Evolutionary conservation across 2,329 filamentous ascomycete genomes (phyloP).

Genomic region (Penicillium sp.): DNA sequence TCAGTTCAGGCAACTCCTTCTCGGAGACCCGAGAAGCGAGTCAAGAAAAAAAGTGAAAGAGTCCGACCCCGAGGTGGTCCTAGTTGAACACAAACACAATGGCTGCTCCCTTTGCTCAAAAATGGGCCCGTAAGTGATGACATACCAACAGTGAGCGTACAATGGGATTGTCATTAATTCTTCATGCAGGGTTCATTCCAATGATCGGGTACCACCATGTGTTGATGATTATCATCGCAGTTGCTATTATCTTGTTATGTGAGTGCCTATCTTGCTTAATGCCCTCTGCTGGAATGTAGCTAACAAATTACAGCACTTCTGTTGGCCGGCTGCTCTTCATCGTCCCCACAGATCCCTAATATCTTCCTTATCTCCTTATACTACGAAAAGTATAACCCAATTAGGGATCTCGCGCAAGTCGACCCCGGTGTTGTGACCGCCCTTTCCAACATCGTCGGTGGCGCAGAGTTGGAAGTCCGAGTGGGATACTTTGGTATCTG

Average conservation of each 20-base stretch:
- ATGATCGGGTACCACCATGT: constrained; percentile 75
- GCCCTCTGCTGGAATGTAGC: constrained; percentile 15
- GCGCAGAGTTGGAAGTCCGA: constrained; percentile 79
- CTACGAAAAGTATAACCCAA: constrained; percentile 82
- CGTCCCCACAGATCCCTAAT: constrained; percentile 87
- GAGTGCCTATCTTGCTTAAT: constrained; percentile 45
- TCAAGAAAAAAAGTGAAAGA: constrained; percentile 17
- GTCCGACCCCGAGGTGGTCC: constrained; percentile 9
- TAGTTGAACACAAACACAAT: constrained; percentile 26
- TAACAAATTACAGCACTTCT: constrained; percentile 67
- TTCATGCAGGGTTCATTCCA: constrained; percentile 54
- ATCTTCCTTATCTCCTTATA: constrained; percentile 99
- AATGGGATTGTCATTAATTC: constrained; percentile 10
- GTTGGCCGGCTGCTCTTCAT: constrained; percentile 93
- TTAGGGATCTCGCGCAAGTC: constrained; percentile 82
- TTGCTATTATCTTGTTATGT: constrained; percentile 95
- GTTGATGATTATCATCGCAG: constrained; percentile 93
- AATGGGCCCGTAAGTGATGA: constrained; percentile 38
- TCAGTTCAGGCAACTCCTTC: constrained; percentile 34
- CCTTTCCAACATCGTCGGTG: constrained; percentile 85
- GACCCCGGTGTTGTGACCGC: constrained; percentile 83
- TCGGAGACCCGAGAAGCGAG: constrained; percentile 45
- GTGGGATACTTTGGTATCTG: constrained; percentile 99
- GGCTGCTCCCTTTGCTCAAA: constrained; percentile 33
- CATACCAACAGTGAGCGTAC: neutral